Evolutionary conservation across 2,329 filamentous ascomycete species (phyloP).

Genomic region (Beauveria sp.): DNA sequence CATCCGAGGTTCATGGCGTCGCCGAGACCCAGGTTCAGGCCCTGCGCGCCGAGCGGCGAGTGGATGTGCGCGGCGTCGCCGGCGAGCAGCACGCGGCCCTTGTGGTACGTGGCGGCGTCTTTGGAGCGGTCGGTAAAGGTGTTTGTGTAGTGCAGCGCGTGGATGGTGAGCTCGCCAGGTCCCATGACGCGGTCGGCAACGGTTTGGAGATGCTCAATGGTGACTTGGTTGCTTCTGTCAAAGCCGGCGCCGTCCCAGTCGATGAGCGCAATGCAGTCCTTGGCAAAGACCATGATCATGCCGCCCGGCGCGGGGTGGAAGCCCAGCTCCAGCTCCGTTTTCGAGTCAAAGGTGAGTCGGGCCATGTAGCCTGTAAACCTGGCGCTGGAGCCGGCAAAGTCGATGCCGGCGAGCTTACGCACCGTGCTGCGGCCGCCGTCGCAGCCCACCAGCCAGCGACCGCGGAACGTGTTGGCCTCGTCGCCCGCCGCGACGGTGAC

Average conservation of each 20-base stretch:
- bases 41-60: constrained; percentile 40
- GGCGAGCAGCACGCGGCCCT: constrained; percentile 38
- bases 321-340: constrained; percentile 20
- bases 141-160: constrained; percentile 17
- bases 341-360: constrained; percentile 25
- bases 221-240: constrained; percentile 15
- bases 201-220: constrained; percentile 17
- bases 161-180: constrained; percentile 18
- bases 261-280: constrained; percentile 14
- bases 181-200: constrained; percentile 18
- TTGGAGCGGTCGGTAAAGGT: constrained; percentile 20
- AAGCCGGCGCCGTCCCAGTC: constrained; percentile 18
- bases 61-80: constrained; percentile 45
- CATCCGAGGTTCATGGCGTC: constrained; percentile 44
- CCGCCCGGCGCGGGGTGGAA: constrained; percentile 15
- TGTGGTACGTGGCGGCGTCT: constrained; percentile 27
- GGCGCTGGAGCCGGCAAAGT: constrained; percentile 28
- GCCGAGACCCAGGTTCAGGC: constrained; percentile 43
- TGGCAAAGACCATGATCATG: constrained; percentile 23
- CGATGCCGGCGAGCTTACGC: constrained; percentile 29
- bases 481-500: constrained; percentile 17
- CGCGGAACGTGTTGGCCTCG: not conserved
- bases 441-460: constrained; percentile 33
- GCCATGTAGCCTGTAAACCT: constrained; percentile 28
- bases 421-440: constrained; percentile 34